A percentile compares a stretch with the other conserved stretches of the same genome.
Conservation (phyloP, 768 basidiomycete genomes). For the Russula brevipes region DNA sequence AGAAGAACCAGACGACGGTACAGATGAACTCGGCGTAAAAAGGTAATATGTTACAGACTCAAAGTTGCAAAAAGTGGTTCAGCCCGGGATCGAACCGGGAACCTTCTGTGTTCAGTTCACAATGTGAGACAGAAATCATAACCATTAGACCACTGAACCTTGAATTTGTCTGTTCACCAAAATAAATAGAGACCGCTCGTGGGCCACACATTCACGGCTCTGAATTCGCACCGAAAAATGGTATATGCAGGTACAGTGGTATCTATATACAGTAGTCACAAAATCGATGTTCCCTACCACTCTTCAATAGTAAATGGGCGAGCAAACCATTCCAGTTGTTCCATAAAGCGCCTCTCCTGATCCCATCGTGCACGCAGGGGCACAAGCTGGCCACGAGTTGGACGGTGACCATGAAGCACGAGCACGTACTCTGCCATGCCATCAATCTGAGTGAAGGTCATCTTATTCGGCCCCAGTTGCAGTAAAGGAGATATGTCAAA, state of each 20-base stretch:
- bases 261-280: not conserved
- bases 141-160: conserved; percentile 45
- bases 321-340: not conserved
- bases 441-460: conserved; percentile 6
- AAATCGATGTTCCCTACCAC: not conserved
- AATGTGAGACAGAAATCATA: conserved; percentile 46
- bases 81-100: conserved; percentile 46
- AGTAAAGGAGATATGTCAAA: conserved; percentile 14
- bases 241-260: too few species aligned
- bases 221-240: too few species aligned
- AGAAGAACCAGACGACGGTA: not conserved
- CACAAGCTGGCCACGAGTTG: conserved; percentile 9
- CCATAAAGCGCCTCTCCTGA: not conserved
- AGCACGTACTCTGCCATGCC: conserved; percentile 8
- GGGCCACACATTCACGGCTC: not conserved
- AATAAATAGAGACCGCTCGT: not conserved
- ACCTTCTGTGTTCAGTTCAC: conserved; percentile 37
- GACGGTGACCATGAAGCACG: conserved; percentile 17
- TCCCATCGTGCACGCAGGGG: conserved; percentile 8
- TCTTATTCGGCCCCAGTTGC: conserved; percentile 9
- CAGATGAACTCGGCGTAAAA: too few species aligned
- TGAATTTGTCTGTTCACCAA: accelerated
- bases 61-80: conserved; percentile 32
- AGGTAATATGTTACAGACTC: not conserved
- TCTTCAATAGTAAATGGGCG: conserved; percentile 6